phyloP scores from a whole-genome alignment of 345 rosid species.

The Alliaria petiolata region DNA sequence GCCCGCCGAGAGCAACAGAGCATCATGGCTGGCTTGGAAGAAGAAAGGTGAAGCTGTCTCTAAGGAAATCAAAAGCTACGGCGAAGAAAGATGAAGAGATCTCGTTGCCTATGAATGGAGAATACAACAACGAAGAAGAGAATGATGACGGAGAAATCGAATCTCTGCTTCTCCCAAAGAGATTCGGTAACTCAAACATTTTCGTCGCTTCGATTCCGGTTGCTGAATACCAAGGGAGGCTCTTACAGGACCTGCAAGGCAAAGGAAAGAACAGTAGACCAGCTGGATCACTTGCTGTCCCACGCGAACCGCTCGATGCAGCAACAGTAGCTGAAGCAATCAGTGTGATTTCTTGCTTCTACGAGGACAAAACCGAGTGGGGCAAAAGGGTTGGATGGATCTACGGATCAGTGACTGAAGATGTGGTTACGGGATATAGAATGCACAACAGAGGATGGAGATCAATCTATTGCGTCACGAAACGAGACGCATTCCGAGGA shows the following conservation, averaged over 20 bases:
- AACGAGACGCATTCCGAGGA: slow-evolving; percentile 71
- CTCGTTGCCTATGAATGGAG: slow-evolving; percentile 40
- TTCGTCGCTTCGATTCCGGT: slow-evolving; percentile 67
- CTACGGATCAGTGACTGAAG: slow-evolving; percentile 80
- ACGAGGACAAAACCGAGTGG: slow-evolving; percentile 83
- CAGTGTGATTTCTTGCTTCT: slow-evolving; percentile 71
- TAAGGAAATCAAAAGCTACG: slow-evolving; percentile 43
- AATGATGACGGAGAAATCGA: slow-evolving; percentile 72
- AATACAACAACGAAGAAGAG: slow-evolving; percentile 39
- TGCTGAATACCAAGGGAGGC: slow-evolving; percentile 77
- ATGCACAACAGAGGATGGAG: slow-evolving; percentile 94
- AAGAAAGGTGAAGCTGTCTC: slow-evolving; percentile 50
- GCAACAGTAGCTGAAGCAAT: slow-evolving; percentile 82
- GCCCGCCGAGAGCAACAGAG: slow-evolving; percentile 73
- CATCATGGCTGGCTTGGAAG: slow-evolving; percentile 73
- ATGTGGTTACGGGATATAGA: slow-evolving; percentile 73
- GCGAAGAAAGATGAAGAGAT: slow-evolving; percentile 54
- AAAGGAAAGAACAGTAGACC: slow-evolving; percentile 60
- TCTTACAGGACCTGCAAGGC: slow-evolving; percentile 63
- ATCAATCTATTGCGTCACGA: slow-evolving; percentile 70
- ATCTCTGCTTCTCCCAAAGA: slow-evolving; percentile 58
- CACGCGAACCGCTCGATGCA: slow-evolving; percentile 79
- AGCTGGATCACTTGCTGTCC: slow-evolving; percentile 73
- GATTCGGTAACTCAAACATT: slow-evolving; percentile 63
- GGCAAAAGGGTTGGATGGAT: slow-evolving; percentile 84